Evolutionary conservation across 2,329 filamentous ascomycete genomes (phyloP).

Genomic region (Coniochaeta sp.): DNA sequence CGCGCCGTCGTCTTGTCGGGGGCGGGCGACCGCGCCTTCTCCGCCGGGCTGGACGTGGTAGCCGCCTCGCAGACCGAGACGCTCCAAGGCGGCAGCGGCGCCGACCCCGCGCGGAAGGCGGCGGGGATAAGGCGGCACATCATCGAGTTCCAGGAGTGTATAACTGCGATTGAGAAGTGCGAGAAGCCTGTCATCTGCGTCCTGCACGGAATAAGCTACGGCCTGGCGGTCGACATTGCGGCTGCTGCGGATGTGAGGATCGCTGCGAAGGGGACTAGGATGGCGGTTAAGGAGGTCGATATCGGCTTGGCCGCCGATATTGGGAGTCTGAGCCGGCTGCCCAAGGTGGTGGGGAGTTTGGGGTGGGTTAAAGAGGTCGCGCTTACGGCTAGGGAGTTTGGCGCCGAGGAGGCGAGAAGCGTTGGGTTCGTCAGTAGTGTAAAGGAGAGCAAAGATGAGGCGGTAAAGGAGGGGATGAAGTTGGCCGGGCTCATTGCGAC

Average conservation of each 20-base stretch:
- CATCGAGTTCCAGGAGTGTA: constrained; percentile 70
- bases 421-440: constrained; percentile 65
- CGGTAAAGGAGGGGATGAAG: constrained; percentile 54
- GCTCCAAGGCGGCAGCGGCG: constrained; percentile 22
- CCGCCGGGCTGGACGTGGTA: constrained; percentile 75
- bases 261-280: constrained; percentile 48
- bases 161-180: constrained; percentile 72
- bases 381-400: constrained; percentile 63
- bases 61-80: constrained; percentile 51
- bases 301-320: constrained; percentile 76
- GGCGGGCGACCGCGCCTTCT: constrained; percentile 77
- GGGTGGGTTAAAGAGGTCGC: constrained; percentile 77
- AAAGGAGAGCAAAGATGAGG: constrained; percentile 52
- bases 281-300: constrained; percentile 75
- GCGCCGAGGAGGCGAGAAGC: constrained; percentile 58
- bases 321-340: constrained; percentile 65
- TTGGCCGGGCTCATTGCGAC: constrained; percentile 58
- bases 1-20: constrained; percentile 75
- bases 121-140: constrained; percentile 59
- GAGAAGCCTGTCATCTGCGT: constrained; percentile 86
- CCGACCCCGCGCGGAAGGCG: constrained; percentile 59
- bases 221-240: constrained; percentile 68
- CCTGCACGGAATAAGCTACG: constrained; percentile 70
- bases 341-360: constrained; percentile 62
- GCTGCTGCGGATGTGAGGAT: constrained; percentile 66